Base-by-base conservation (phyloP, 768 basidiomycete genomes). In the Mrakia gelida region DNA sequence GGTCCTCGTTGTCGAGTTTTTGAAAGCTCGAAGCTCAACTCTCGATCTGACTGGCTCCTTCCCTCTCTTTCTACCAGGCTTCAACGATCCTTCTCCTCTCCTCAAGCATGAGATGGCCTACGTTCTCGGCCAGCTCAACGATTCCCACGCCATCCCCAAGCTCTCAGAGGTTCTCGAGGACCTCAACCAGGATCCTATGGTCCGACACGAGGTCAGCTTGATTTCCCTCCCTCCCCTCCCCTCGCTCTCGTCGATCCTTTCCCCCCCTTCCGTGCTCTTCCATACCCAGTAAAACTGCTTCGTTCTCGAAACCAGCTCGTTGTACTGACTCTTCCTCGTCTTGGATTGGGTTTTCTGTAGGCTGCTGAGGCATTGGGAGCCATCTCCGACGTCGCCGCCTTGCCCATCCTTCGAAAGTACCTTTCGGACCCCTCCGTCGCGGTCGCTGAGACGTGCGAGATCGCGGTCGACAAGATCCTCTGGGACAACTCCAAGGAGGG, bases 321-420 rank as follows among this genome's bases (percentile, higher is more conserved):
- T 5, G 34, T 18, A 21, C 26, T 13, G 32, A 45, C 7, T 80
- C 70, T 61, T 32, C 4, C 21, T 45, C 30, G 62, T 5, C 54
- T 32, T 3, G 26, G 18, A 16, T 52, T 59, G 9, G 70, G 38
- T 32, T 82, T 78, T 78, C 76, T 75, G 68, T 80, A 95, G 92
- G 95, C 96, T 71, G 97, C 97, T n/a, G 97, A 99, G 85, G 97
- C 97, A 13, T 91, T 99, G 87, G 97, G 95, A 59, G 97, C 97
- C 0, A 93, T 98, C 54, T 94, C 92, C 11, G 86, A 89, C 30
- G 82, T 87, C 2, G 80, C 85, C 0, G 92, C 93, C 23, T 82
- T 95, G 16, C 88, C 90, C 4, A 83, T 94, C 76, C 87, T 99
- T 54, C 85, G 86, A 75, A 87, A 91, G 84, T 95, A 91, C 85